Evolutionary conservation across 371 early-diverging fungal species (phyloP).

Genomic region (Mortierella sp.): DNA sequence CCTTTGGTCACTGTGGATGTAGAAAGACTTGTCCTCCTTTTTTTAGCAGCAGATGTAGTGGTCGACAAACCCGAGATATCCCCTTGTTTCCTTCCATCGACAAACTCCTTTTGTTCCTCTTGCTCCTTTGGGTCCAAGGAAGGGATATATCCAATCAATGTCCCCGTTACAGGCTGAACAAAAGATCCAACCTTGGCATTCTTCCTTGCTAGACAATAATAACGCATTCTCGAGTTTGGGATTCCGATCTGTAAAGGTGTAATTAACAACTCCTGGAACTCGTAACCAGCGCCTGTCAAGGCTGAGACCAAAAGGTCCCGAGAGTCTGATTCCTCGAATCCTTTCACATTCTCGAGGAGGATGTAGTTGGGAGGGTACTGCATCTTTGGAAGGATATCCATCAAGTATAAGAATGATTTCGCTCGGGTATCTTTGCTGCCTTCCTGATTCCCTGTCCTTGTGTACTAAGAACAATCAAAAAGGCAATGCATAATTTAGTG

Average conservation of each 20-base stretch:
- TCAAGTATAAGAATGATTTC: conserved; percentile 75
- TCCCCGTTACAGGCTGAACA: conserved; percentile 57
- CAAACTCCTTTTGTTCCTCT: conserved; percentile 41
- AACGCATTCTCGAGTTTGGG: conserved; percentile 74
- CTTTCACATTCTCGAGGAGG: conserved; percentile 86
- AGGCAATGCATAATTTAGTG: background rate
- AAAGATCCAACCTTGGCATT: conserved; percentile 49
- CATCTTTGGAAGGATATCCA: conserved; percentile 62
- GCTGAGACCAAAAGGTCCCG: conserved; percentile 61
- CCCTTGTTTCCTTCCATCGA: conserved; percentile 50
- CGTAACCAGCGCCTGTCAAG: conserved; percentile 58
- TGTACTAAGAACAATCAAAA: conserved; percentile 59
- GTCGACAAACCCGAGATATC: conserved; percentile 50
- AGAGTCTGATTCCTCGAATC: conserved; percentile 80
- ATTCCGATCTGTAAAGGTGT: conserved; percentile 73
- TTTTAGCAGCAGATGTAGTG: conserved; percentile 35
- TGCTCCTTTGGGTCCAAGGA: conserved; percentile 41
- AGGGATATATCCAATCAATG: conserved; percentile 65
- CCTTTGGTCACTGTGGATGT: conserved; percentile 37
- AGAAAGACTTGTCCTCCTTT: conserved; percentile 27
- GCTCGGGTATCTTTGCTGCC: conserved; percentile 83
- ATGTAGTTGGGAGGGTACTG: conserved; percentile 74
- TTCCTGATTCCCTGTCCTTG: conserved; percentile 78
- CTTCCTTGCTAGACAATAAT: conserved; percentile 66
- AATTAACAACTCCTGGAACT: conserved; percentile 67